Evolutionary conservation across 495 filamentous ascomycete species (phyloP), one percentile per base, ranked within the genome.

Genomic region (Apiosordaria backusii): DNA sequence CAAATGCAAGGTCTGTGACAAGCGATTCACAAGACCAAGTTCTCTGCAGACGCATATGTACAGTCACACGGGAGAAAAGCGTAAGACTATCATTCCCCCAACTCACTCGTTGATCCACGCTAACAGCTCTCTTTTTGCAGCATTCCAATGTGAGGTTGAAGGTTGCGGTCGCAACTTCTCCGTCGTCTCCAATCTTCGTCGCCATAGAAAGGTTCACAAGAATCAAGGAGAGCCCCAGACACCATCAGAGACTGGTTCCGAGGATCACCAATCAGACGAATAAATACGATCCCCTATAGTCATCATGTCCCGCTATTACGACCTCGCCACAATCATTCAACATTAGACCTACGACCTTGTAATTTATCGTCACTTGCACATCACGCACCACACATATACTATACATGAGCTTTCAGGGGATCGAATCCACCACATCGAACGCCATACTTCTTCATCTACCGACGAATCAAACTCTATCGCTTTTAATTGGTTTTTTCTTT

Each of bases 1-100:
- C 81, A 97, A 97, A 80, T 99, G 95, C 85, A 98, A 97, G 83
- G 91, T 99, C 60, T 99, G 95, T 82, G 95, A 98, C 80, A 99
- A 99, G 86, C 88, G 95, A 7, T 99, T 99, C 77, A 98, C 95
- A 10, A 87, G 95, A 50, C 95, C 95, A 0, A 97, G 94, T 74
- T 99, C 95, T 6, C 78, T 99, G 35, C 96, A 97, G 71, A 99
- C 95, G 24, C 95, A 99, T 74, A 98, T 97, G 88, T 99, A 99
- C 79, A 97, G 93, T 76, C 95, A 99, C 77, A 99, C 95, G 60
- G 95, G 95, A 72, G 96, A 99, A 78, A 99, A 99, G 80, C 95
- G 93, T 97, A 85, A 13, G 0, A 62, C 45, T 16, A 13, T 0
- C 19, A 24, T 63, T 19, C 7, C 16, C 10, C 23, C 62, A 65